A percentile compares a stretch with the other conserved stretches of the same genome.
phyloP scores from a whole-genome alignment of 345 rosid species.

The Eucalyptus erythrocorys region DNA sequence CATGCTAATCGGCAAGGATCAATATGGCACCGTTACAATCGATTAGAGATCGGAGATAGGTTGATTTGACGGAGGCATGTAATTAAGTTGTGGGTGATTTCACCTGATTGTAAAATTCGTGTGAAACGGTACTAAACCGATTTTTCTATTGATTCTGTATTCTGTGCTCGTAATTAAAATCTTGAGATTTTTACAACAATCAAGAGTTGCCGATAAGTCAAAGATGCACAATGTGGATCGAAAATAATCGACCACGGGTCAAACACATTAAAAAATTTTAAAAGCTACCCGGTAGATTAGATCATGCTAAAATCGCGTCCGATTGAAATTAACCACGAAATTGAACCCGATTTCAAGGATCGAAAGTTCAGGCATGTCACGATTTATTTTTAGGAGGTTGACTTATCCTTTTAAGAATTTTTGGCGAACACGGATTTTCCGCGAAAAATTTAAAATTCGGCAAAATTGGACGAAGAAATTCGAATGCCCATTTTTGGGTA shows the following conservation, averaged over 20 bases:
- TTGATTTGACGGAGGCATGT: fast-evolving
- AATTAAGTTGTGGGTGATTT: no score
- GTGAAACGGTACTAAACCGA: fast-evolving
- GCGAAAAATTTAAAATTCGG: no score
- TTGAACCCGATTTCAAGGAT: fast-evolving
- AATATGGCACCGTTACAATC: fast-evolving
- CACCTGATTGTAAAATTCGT: fast-evolving
- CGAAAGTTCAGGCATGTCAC: fast-evolving
- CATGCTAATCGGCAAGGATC: fast-evolving
- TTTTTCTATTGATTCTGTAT: no score
- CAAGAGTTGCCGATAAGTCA: fast-evolving
- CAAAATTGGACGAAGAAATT: no score
- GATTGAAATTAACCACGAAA: no score
- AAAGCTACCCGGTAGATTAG: no score
- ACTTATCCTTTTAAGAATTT: fast-evolving
- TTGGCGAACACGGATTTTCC: fast-evolving
- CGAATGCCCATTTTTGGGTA: fast-evolving
- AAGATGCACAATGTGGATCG: no score
- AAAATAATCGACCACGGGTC: no score
- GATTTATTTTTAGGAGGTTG: no score
- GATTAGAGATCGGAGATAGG: no score
- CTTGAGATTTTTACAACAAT: no score
- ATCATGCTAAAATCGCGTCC: no score
- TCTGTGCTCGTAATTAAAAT: fast-evolving
- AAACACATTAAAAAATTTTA: fast-evolving